A percentile compares a stretch with the other conserved stretches of the same genome.
Evolutionary conservation across 202 grass and related monocot genomes (phyloP).

Genomic region (Cymbopogon flexuosus): DNA sequence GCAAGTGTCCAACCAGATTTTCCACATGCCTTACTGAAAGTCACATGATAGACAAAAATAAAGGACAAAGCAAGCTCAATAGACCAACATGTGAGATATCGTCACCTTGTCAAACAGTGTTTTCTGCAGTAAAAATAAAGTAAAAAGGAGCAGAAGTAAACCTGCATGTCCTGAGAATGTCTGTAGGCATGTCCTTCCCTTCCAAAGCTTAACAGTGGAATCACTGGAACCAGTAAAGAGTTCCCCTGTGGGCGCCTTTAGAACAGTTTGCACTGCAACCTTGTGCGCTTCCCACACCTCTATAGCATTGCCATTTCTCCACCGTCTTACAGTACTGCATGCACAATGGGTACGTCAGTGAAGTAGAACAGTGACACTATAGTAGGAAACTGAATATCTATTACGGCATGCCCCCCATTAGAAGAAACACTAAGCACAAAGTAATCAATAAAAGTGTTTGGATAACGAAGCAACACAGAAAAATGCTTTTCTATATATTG

Average conservation of each 20-base stretch:
- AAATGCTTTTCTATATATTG: background rate
- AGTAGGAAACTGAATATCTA: background rate
- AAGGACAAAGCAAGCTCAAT: background rate
- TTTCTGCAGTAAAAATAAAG: slow-evolving; percentile 29
- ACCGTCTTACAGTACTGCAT: slow-evolving; percentile 76
- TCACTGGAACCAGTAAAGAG: slow-evolving; percentile 85
- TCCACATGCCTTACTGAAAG: background rate
- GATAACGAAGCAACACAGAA: background rate
- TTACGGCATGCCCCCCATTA: background rate
- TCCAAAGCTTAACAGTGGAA: slow-evolving; percentile 91
- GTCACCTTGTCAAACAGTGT: background rate
- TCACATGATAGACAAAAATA: background rate
- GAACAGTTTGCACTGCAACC: slow-evolving; percentile 84
- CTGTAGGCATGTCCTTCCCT: slow-evolving; percentile 86
- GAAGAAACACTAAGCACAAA: slow-evolving; percentile 22
- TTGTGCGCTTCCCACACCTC: slow-evolving; percentile 95
- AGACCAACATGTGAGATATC: background rate
- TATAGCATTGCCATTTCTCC: slow-evolving; percentile 68
- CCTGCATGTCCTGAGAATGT: slow-evolving; percentile 89
- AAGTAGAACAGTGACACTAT: background rate
- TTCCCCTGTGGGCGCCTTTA: slow-evolving; percentile 71
- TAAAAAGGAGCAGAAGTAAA: slow-evolving; percentile 17
- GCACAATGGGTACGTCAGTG: slow-evolving; percentile 27
- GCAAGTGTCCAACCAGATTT: background rate
- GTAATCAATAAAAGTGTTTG: background rate